These are phyloP conservation scores for Cryptosporidium bovis DNA, from an alignment of 169 alveolate species.

Conservation along the genomic window DNA sequence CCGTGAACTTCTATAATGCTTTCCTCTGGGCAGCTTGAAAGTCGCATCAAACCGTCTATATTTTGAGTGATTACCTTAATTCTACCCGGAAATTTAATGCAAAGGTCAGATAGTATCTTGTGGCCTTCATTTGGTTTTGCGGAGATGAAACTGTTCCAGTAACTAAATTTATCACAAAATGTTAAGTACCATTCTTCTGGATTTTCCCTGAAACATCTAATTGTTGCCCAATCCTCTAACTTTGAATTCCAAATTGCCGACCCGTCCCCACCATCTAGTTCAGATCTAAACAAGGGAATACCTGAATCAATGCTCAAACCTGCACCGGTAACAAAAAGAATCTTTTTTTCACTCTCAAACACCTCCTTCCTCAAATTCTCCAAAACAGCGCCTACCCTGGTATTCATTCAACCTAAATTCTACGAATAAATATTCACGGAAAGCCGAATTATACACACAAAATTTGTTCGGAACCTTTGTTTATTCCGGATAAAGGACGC, in stretches of 20 bases:
- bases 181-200: slow-evolving; percentile 63
- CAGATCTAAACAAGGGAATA: slow-evolving; percentile 57
- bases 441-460: neutral
- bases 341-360: slow-evolving; percentile 19
- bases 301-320: slow-evolving; percentile 71
- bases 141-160: slow-evolving; percentile 27
- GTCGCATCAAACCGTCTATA: slow-evolving; percentile 60
- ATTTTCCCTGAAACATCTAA: slow-evolving; percentile 9
- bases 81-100: slow-evolving; percentile 23
- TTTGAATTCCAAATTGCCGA: slow-evolving; percentile 56
- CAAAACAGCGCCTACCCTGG: slow-evolving; percentile 10
- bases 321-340: slow-evolving; percentile 67
- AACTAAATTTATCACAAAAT: slow-evolving; percentile 3
- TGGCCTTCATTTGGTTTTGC: slow-evolving; percentile 73
- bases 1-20: slow-evolving; percentile 67
- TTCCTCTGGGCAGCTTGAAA: slow-evolving; percentile 41
- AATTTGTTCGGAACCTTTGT: neutral
- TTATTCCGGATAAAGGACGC: neutral
- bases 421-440: neutral
- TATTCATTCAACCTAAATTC: slow-evolving; percentile 11
- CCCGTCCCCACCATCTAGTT: neutral
- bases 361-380: slow-evolving; percentile 7
- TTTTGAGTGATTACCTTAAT: slow-evolving; percentile 61
- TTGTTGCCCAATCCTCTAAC: slow-evolving; percentile 67
- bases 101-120: slow-evolving; percentile 17